Evolutionary conservation across 495 filamentous ascomycete species (phyloP).

Genomic region (Glutinoglossum americanum): DNA sequence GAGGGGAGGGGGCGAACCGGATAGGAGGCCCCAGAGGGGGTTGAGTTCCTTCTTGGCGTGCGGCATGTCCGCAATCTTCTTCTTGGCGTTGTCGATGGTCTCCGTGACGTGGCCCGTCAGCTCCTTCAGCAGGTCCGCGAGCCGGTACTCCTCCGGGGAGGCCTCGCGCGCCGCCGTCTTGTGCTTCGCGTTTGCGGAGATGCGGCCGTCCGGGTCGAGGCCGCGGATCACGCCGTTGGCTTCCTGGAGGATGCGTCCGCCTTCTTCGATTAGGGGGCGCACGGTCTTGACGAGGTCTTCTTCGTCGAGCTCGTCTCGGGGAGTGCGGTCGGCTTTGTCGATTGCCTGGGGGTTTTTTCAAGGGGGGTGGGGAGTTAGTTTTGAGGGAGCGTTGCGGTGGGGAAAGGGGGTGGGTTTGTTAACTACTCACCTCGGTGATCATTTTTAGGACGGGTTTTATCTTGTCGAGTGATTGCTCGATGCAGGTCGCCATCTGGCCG

Average conservation of each 20-base stretch:
- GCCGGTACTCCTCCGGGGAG: conserved; percentile 62
- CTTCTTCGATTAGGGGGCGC: conserved; percentile 73
- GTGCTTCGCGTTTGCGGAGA: conserved; percentile 69
- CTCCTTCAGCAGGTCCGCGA: conserved; percentile 70
- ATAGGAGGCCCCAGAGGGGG: conserved; percentile 64
- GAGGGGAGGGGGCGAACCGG: conserved; percentile 11
- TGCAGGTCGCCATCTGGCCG: conserved; percentile 49
- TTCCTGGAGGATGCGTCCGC: conserved; percentile 57
- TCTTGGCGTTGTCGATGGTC: conserved; percentile 73
- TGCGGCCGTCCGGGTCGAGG: conserved; percentile 71
- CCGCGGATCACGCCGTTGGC: conserved; percentile 79
- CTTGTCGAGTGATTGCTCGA: conserved; percentile 59
- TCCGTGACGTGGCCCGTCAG: conserved; percentile 36
- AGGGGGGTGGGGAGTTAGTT: conserved; percentile 2
- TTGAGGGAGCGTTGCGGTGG: conserved; percentile 36
- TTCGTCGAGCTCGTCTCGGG: conserved; percentile 83
- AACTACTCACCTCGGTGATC: no score
- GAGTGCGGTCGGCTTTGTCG: conserved; percentile 57
- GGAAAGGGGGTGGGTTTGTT: no score
- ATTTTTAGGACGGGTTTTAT: conserved; percentile 68
- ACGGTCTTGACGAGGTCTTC: conserved; percentile 70
- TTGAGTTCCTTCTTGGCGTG: conserved; percentile 87
- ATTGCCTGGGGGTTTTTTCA: conserved; percentile 31
- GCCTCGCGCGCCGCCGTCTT: conserved; percentile 64
- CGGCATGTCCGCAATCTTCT: conserved; percentile 74